Evolutionary conservation across 495 filamentous ascomycete species (phyloP).

Genomic region (Tetracladium setigerum): DNA sequence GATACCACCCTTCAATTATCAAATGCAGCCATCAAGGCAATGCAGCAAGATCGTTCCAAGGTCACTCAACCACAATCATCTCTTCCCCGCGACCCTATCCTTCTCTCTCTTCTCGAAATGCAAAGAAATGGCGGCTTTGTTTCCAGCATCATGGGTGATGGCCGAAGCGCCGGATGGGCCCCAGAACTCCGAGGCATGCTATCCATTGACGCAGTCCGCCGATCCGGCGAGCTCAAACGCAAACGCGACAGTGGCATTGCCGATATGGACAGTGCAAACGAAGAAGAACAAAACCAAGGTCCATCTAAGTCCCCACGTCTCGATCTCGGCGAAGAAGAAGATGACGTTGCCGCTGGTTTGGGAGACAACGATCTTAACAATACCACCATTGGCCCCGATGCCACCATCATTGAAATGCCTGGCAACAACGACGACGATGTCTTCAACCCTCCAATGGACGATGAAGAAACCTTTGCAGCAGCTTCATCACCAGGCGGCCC

Average conservation of each 20-base stretch:
- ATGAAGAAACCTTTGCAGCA: constrained; percentile 32
- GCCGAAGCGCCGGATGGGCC: constrained; percentile 71
- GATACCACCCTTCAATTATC: constrained; percentile 58
- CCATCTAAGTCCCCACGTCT: constrained; percentile 55
- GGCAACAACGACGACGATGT: constrained; percentile 46
- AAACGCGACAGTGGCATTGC: constrained; percentile 88
- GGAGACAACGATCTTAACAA: constrained; percentile 44
- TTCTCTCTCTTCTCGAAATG: constrained; percentile 82
- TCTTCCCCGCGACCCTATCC: constrained; percentile 74
- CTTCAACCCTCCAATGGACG: constrained; percentile 24
- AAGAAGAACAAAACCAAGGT: constrained; percentile 32
- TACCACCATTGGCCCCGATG: constrained; percentile 42
- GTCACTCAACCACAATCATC: constrained; percentile 76
- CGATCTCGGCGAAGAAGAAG: constrained; percentile 60
- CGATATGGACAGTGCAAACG: constrained; percentile 61
- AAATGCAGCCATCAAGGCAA: constrained; percentile 57
- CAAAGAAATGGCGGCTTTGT: constrained; percentile 87
- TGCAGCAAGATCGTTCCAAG: constrained; percentile 68
- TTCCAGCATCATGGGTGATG: constrained; percentile 67
- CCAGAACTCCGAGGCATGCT: constrained; percentile 83
- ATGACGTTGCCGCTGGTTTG: constrained; percentile 35
- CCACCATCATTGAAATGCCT: constrained; percentile 56
- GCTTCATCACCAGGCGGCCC: constrained; percentile 22
- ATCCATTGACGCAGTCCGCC: constrained; percentile 71
- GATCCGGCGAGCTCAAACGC: constrained; percentile 76